A percentile compares a stretch with the other conserved stretches of the same genome.
Conservation (phyloP, 148 eudicot genomes). For the Vaccinium vitisidaea region DNA sequence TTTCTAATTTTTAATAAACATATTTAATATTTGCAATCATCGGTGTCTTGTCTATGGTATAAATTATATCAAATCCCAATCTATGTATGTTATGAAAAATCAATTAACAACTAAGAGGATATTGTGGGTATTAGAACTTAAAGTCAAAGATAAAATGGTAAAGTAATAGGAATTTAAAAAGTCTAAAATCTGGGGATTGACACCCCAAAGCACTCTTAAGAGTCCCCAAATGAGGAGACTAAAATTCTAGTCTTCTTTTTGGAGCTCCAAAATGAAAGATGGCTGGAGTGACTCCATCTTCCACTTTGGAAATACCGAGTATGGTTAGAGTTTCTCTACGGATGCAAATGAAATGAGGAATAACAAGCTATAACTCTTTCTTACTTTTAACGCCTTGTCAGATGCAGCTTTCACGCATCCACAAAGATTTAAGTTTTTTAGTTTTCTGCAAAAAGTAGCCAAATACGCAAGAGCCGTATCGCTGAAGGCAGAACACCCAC, state of each 20-base stretch:
- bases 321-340: background rate
- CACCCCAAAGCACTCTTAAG: too few relatives aligned
- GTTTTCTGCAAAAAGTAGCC: constrained; percentile 57
- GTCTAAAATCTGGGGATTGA: too few relatives aligned
- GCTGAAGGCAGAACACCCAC: constrained; percentile 79
- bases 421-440: constrained; percentile 76
- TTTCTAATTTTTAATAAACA: background rate
- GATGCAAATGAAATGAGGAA: background rate
- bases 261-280: background rate
- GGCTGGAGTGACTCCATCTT: background rate
- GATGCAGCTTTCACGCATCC: constrained; percentile 91
- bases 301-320: background rate
- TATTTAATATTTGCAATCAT: background rate
- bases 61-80: background rate
- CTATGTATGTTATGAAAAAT: background rate
- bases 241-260: background rate
- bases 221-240: too few relatives aligned
- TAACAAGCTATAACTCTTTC: background rate
- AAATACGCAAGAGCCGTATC: constrained; percentile 70
- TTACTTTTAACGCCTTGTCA: constrained; percentile 86
- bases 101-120: too few relatives aligned
- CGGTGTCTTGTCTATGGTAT: background rate
- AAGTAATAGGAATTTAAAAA: too few relatives aligned
- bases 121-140: background rate
- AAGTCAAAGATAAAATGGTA: too few relatives aligned